Percentiles rank a stretch among this genome's conserved stretches.
Evolutionary conservation across 768 basidiomycete species (phyloP).

Genomic region (Daedaleopsis nitida): DNA sequence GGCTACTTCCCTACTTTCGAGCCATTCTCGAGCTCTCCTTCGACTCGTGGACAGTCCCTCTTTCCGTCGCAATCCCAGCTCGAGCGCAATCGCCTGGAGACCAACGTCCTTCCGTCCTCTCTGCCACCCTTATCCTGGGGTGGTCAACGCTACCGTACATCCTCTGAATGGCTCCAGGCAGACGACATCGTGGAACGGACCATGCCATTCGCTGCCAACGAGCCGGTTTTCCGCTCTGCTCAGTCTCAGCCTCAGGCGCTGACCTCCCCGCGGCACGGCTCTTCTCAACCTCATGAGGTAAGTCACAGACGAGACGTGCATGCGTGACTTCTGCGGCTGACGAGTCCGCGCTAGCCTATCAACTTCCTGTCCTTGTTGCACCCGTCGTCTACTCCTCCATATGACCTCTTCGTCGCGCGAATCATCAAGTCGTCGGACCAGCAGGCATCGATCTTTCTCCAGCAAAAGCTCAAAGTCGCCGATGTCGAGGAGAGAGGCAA

Average conservation of each 20-base stretch:
- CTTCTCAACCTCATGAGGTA: constrained; percentile 54
- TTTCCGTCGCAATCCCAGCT: constrained; percentile 35
- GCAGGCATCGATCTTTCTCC: constrained; percentile 87
- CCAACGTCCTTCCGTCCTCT: constrained; percentile 8
- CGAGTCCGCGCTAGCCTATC: constrained; percentile 59
- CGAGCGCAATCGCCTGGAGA: constrained; percentile 34
- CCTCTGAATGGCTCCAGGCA: constrained; percentile 29
- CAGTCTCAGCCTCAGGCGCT: constrained; percentile 23
- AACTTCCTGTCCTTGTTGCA: constrained; percentile 86
- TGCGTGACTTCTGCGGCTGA: neutral
- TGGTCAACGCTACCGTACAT: constrained; percentile 20
- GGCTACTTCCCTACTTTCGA: constrained; percentile 50
- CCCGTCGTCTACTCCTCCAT: constrained; percentile 83
- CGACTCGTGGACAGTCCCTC: constrained; percentile 38
- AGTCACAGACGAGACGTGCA: constrained; percentile 15
- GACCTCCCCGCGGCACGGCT: constrained; percentile 20
- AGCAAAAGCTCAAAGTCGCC: constrained; percentile 89
- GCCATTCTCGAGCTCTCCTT: constrained; percentile 43
- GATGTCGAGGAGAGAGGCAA: constrained; percentile 75
- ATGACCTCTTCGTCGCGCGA: constrained; percentile 77
- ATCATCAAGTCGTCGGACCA: constrained; percentile 91
- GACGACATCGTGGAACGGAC: constrained; percentile 20
- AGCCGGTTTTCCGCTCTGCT: constrained; percentile 17
- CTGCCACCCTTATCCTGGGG: constrained; percentile 27
- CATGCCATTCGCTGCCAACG: constrained; percentile 9